Conservation (phyloP, 306 rosid species). For the Sphenostylis stenocarpa region DNA sequence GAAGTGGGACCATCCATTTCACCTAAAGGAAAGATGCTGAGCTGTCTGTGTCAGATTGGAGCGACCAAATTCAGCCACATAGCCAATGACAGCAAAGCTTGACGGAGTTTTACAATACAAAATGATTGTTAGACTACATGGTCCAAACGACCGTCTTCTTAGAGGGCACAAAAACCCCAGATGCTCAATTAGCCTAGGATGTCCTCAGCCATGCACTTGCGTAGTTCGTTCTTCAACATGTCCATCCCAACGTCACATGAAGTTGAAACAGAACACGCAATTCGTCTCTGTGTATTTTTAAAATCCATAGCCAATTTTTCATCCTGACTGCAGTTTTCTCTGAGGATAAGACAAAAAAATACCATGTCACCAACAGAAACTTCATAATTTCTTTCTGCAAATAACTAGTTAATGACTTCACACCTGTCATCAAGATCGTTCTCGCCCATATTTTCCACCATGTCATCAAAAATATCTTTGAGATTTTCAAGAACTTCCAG, state of each 20-base stretch:
- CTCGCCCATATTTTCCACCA: slow-evolving; percentile 62
- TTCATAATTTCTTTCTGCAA: neutral
- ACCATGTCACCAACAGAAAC: neutral
- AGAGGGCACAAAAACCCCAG: neutral
- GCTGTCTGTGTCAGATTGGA: slow-evolving; percentile 24
- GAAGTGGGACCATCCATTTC: slow-evolving; percentile 13
- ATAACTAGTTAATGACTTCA: slow-evolving; percentile 24
- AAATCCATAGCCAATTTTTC: slow-evolving; percentile 60
- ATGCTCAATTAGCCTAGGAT: slow-evolving; percentile 46
- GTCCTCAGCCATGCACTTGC: slow-evolving; percentile 59
- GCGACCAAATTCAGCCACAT: slow-evolving; percentile 23
- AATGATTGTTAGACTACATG: slow-evolving; percentile 4
- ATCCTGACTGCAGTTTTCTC: slow-evolving; percentile 58
- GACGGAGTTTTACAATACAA: neutral
- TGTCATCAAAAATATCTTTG: slow-evolving; percentile 41
- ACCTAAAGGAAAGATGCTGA: slow-evolving; percentile 14
- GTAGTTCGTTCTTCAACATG: slow-evolving; percentile 40
- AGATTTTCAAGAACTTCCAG: slow-evolving; percentile 59
- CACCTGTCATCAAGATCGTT: slow-evolving; percentile 66
- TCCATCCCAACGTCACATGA: slow-evolving; percentile 52
- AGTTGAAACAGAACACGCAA: slow-evolving; percentile 54
- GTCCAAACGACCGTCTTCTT: slow-evolving; percentile 11
- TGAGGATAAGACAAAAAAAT: slow-evolving; percentile 35
- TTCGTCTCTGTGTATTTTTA: slow-evolving; percentile 55
- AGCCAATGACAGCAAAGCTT: slow-evolving; percentile 20